A percentile compares a stretch with the other conserved stretches of the same genome.
phyloP scores from a whole-genome alignment of 441 rosid genomes.

The Daphne laureola region DNA sequence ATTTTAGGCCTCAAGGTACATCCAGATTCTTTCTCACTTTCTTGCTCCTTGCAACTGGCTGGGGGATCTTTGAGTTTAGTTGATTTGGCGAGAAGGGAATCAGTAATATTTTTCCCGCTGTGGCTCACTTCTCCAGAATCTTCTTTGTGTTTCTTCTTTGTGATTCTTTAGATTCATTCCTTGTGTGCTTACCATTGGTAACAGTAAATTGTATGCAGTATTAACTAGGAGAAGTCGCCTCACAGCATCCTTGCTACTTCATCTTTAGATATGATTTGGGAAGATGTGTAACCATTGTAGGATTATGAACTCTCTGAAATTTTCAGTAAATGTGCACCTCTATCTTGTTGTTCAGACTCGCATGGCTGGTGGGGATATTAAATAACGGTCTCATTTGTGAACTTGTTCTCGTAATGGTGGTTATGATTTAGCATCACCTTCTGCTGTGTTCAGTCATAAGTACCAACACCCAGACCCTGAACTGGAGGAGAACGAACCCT shows the following conservation, averaged over 20 bases:
- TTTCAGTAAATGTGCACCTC: neutral
- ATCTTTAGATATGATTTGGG: slow-evolving; percentile 8
- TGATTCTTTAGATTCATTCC: slow-evolving; percentile 43
- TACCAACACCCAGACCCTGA: too few species aligned
- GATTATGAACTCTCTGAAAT: slow-evolving; percentile 10
- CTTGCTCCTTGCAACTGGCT: slow-evolving; percentile 3
- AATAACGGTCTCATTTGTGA: too few species aligned
- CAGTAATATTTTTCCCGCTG: slow-evolving; percentile 20
- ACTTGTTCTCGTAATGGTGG: too few species aligned
- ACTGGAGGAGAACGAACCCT: too few species aligned
- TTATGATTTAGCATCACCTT: too few species aligned
- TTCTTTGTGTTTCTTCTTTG: slow-evolving; percentile 30
- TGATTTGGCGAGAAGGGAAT: slow-evolving; percentile 15
- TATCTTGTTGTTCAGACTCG: too few species aligned
- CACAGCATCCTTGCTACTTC: slow-evolving; percentile 2
- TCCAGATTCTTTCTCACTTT: slow-evolving; percentile 9
- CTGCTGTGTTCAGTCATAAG: too few species aligned
- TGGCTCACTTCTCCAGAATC: slow-evolving; percentile 20
- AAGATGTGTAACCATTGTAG: slow-evolving; percentile 9
- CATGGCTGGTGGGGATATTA: too few species aligned
- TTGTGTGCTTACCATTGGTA: slow-evolving; percentile 13
- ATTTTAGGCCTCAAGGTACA: slow-evolving; percentile 13
- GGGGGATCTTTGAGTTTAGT: slow-evolving; percentile 9
- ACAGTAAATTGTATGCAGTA: slow-evolving; percentile 20
- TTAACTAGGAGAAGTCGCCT: slow-evolving; percentile 26